Evolutionary conservation across 805 yeast genomes (phyloP), one percentile per base, ranked within the genome.

Genomic region (Isabelozyma heimii): DNA sequence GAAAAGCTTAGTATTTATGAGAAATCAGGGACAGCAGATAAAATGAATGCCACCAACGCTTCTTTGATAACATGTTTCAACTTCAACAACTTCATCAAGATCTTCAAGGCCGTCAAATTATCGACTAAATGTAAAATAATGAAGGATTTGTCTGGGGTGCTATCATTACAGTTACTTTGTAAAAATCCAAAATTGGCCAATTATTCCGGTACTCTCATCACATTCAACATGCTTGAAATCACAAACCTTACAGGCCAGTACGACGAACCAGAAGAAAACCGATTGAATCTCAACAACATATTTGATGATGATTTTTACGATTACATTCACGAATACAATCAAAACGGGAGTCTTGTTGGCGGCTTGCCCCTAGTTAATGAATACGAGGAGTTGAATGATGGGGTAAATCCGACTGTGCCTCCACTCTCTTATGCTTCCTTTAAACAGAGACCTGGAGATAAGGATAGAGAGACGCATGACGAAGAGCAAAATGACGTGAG

Each of bases 1-100:
- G 92, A 87, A 52, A 82, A 83, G 40, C 61, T 89, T 28, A 73
- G 62, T n/a, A 57, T 80, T 1, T 72, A 54, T 52, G 65, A 63
- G 30, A 68, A 65, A 16, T 37, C 41, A 26, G 44, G 27, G n/a
- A 5, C 15, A 5, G n/a, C 26, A 30, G 14, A 27, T 9, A 12
- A 27, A 15, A 55, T 55, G 55, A 52, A 42, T 12, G 61, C 62
- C 0, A 51, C 58, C 4, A 48, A 59, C 14, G 52, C 60, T 9
- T 56, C 69, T 1, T 45, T 64, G 2, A 52, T 67, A 2, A 65
- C 73, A 1, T 57, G 66, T 47, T 67, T 66, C 50, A 63, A 64
- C 35, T 74, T 73, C 49, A 37, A 52, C 20, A 65, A 61, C 30
- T 73, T 74, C 45, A 59, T 60, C 44, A 66, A 62, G 50, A 65